Evolutionary conservation across 108 stramenopile species (phyloP), one percentile per base, ranked within the genome.

Genomic region (Cyclotella atomus): DNA sequence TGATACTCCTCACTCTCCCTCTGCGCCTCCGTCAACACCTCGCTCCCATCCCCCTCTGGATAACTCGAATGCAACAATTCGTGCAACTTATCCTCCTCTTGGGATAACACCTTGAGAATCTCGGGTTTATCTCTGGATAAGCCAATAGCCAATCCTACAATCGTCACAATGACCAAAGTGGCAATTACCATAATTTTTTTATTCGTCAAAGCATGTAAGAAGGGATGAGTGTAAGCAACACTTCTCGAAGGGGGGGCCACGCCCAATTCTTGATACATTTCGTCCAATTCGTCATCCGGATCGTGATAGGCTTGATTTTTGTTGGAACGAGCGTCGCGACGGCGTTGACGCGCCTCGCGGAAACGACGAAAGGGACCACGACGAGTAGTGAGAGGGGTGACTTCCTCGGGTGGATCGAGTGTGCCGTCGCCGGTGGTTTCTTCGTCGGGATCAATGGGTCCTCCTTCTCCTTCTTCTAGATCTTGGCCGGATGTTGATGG

Each of bases 251-350:
- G 57, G 5, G 15, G 33, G 1, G 57, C 16, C 0, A 59, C 16
- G 15, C 57, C 57, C 57, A 59, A n/a, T 9, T 59, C 57, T 59
- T 59, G 33, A 9, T 59, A 59, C 57, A 59, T 32, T 32, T 59
- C 33, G 8, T 32, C 30, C 21, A 34, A 19, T 30, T 59, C 57
- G 33, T 59, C 57, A 15, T 35, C 33, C 8, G 30, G 30, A 14
- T 59, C 57, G 19, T 2, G n/a, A 0, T 33, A 15, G 2, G 33
- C 30, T 34, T 35, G 30, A 35, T 59, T 32, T 19, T 1, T 3
- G 15, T 59, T 32, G 6, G 17, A 32, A 14, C 33, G 30, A 2
- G 14, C 5, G 16, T 35, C 15, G 15, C 15, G 16, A 15, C 57
- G 29, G 1, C 52, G 9, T 23, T 23, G 9, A 10, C n/a, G 20